Evolutionary conservation across 768 basidiomycete species (phyloP).

Genomic region (Panus rudis): DNA sequence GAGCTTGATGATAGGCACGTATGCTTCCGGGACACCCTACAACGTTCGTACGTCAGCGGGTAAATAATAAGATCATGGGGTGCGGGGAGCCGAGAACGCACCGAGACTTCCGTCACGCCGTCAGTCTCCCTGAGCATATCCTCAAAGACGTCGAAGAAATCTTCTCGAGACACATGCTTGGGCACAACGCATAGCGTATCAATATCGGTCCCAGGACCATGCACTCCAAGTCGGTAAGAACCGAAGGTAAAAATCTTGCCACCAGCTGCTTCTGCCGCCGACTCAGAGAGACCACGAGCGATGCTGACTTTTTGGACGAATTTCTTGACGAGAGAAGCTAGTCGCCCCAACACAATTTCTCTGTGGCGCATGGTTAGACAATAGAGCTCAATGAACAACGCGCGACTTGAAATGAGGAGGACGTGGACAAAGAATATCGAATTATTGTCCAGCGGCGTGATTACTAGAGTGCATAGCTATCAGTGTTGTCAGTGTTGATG

Average conservation of each 20-base stretch:
- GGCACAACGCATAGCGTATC: constrained; percentile 98
- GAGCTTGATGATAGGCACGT: constrained; percentile 89
- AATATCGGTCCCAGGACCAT: constrained; percentile 93
- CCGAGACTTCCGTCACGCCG: constrained; percentile 83
- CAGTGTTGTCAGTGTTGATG: too few relatives aligned
- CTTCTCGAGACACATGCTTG: constrained; percentile 90
- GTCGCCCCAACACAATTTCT: constrained; percentile 87
- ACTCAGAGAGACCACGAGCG: constrained; percentile 76
- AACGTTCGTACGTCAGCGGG: constrained; percentile 6
- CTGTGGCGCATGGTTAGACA: constrained; percentile 41
- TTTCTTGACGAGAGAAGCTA: constrained; percentile 84
- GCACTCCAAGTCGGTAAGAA: constrained; percentile 95
- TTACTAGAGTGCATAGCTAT: too few relatives aligned
- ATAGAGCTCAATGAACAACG: too few relatives aligned
- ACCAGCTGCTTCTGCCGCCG: constrained; percentile 82
- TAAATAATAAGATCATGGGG: background rate
- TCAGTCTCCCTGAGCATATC: constrained; percentile 79
- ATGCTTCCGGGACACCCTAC: constrained; percentile 94
- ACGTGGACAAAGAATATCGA: too few relatives aligned
- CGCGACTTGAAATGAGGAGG: too few relatives aligned
- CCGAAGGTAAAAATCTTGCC: constrained; percentile 99
- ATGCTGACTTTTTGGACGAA: constrained; percentile 85
- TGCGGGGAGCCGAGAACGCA: constrained; percentile 40
- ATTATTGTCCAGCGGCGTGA: too few relatives aligned
- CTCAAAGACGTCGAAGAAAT: constrained; percentile 92